A percentile compares a stretch with the other conserved stretches of the same genome.
Evolutionary conservation across 352 stramenopile species (phyloP).

Genomic region (Phytopythium oedochilum): DNA sequence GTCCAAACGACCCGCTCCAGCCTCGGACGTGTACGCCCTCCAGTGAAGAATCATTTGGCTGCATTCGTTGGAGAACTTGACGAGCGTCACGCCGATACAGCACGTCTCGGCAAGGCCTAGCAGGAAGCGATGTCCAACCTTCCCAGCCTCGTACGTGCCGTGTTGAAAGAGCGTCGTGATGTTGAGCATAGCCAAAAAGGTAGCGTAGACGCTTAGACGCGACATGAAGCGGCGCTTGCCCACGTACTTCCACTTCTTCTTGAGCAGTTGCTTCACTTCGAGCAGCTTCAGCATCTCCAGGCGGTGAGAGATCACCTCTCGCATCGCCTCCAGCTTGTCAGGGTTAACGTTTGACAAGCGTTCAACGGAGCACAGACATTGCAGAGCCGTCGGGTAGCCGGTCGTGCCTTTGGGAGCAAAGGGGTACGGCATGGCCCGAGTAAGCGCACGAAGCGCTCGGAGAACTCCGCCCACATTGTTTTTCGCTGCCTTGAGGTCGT

Average conservation of each 20-base stretch:
- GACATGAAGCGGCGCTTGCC: slow-evolving; percentile 38
- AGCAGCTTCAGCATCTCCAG: slow-evolving; percentile 53
- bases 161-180: slow-evolving; percentile 37
- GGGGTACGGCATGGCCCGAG: slow-evolving; percentile 14
- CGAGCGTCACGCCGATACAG: slow-evolving; percentile 18
- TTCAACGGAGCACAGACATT: slow-evolving; percentile 54
- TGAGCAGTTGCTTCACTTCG: slow-evolving; percentile 42
- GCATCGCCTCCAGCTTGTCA: slow-evolving; percentile 10
- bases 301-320: slow-evolving; percentile 27
- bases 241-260: slow-evolving; percentile 69
- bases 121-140: slow-evolving; percentile 10
- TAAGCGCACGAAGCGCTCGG: background rate
- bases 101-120: slow-evolving; percentile 28
- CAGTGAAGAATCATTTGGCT: slow-evolving; percentile 45
- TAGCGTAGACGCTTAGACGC: slow-evolving; percentile 25
- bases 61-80: slow-evolving; percentile 53
- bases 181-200: slow-evolving; percentile 44
- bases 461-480: slow-evolving; percentile 3
- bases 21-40: slow-evolving; percentile 31
- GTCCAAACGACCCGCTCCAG: slow-evolving; percentile 38
- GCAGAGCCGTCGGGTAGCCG: slow-evolving; percentile 40
- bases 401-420: slow-evolving; percentile 28
- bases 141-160: slow-evolving; percentile 21
- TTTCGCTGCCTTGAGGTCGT: background rate
- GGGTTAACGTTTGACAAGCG: slow-evolving; percentile 36